Evolutionary conservation across 352 stramenopile genomes (phyloP), one percentile per base, ranked within the genome.

Genomic region (Pythium apleroticum): DNA sequence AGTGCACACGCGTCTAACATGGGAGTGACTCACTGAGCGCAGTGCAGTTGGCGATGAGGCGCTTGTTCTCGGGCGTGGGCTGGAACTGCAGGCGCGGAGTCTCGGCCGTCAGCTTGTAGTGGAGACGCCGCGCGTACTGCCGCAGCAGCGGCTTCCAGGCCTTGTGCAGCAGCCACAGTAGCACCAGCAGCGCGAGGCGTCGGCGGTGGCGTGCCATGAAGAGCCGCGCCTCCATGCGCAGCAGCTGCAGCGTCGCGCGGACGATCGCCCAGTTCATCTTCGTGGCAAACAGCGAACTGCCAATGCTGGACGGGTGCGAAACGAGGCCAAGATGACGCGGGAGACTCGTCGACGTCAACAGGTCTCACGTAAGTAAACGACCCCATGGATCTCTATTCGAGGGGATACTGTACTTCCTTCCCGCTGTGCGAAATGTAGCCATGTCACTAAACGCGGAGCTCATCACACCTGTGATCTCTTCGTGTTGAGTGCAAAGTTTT

Each of bases 21-120:
- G 2, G 15, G 10, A 24, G n/a, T 17, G 12, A 81, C 74, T 45
- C 65, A 90, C 77, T 88, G 53, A 88, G 60, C n/a, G 77, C 75
- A 3, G 55, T 58, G 35, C 80, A 89, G 3, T 72, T 60, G 52
- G 53, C 53, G 22, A 88, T 63, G 31, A 88, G 48, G 8, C 43
- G 62, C 37, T 72, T 63, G 58, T 84, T 88, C 58, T 57, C 59
- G 25, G 56, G 24, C 6, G 76, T 81, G 12, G 56, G 54, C 27
- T 63, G 56, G 75, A 77, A 88, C n/a, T 76, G 63, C 43, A 88
- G 70, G n/a, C 57, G 67, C 15, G 79, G 79, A 6, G 39, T 71
- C 60, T 85, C 75, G 24, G 76, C 69, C 2, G 71, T 74, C 52
- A 76, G 33, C 12, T 61, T 63, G 63, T 72, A 75, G 52, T 86